Conservation (phyloP, 1,284 basidiomycete genomes). For the Calocybe gambosa region DNA sequence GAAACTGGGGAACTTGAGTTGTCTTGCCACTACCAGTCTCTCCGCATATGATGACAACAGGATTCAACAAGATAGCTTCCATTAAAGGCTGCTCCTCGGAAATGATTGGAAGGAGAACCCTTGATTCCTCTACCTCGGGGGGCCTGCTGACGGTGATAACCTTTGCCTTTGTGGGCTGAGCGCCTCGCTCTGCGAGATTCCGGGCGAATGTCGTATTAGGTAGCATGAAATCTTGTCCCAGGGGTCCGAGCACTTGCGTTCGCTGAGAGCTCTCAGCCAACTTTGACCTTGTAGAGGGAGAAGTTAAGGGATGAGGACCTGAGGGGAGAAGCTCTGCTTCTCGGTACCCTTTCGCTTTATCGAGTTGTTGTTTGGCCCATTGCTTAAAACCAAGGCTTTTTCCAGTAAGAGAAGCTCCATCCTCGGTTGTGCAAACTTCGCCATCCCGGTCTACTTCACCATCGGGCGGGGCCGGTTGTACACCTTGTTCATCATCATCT, state of each 20-base stretch:
- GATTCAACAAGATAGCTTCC: slow-evolving; percentile 84
- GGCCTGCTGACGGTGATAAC: slow-evolving; percentile 65
- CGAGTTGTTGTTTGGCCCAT: slow-evolving; percentile 79
- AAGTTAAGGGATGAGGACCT: slow-evolving; percentile 23
- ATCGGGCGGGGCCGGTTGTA: slow-evolving; percentile 14
- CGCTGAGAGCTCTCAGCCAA: slow-evolving; percentile 22
- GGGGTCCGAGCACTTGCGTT: slow-evolving; percentile 54
- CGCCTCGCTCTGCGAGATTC: slow-evolving; percentile 37
- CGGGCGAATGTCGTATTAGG: slow-evolving; percentile 58
- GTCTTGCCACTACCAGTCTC: slow-evolving; percentile 99
- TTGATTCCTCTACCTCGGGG: slow-evolving; percentile 68
- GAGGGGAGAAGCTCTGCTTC: slow-evolving; percentile 6
- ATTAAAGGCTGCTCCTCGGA: slow-evolving; percentile 94
- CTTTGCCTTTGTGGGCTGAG: slow-evolving; percentile 27
- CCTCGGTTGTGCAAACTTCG: slow-evolving; percentile 25
- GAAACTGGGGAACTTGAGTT: slow-evolving; percentile 95
- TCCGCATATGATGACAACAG: slow-evolving; percentile 90
- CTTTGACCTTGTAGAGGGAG: slow-evolving; percentile 44
- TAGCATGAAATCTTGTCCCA: slow-evolving; percentile 60
- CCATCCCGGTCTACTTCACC: slow-evolving; percentile 19
- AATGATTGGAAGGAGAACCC: slow-evolving; percentile 84
- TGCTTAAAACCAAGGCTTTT: slow-evolving; percentile 67
- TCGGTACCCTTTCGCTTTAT: slow-evolving; percentile 44
- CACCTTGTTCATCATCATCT: slow-evolving; percentile 23
- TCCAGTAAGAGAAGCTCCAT: slow-evolving; percentile 7